Percentiles rank a stretch among this genome's conserved stretches.
These are phyloP conservation scores for Clitoria ternatea DNA, from an alignment of 306 rosid species.

Conservation along the genomic window DNA sequence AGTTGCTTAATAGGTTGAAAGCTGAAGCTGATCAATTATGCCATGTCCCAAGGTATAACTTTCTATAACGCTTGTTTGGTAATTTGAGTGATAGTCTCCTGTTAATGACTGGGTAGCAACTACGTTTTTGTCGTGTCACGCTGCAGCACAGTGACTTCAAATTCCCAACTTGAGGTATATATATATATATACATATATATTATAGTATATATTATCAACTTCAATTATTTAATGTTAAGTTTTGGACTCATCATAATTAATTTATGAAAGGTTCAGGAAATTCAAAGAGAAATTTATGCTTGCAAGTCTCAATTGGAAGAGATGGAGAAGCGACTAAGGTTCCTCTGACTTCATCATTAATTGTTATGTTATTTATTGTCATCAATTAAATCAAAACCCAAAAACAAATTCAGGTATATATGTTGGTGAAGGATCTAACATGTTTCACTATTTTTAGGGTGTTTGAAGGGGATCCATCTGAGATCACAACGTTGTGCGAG, in stretches of 20 bases:
- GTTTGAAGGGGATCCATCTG: slow-evolving; percentile 57
- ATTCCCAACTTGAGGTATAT: slow-evolving; percentile 53
- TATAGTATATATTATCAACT: background rate
- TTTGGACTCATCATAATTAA: background rate
- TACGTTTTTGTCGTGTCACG: background rate
- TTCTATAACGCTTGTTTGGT: background rate
- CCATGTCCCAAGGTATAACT: slow-evolving; percentile 43
- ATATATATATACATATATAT: no score
- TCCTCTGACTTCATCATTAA: background rate
- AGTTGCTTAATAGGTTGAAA: slow-evolving; percentile 35
- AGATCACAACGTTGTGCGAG: slow-evolving; percentile 45
- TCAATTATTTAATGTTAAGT: background rate
- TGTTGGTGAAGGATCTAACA: background rate
- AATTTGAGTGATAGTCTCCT: background rate
- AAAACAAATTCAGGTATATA: background rate
- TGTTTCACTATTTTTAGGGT: slow-evolving; percentile 33
- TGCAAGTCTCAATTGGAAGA: slow-evolving; percentile 46
- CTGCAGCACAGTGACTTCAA: slow-evolving; percentile 36
- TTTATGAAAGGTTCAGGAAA: slow-evolving; percentile 32
- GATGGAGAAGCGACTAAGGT: slow-evolving; percentile 51
- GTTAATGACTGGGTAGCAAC: background rate
- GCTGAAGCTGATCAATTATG: slow-evolving; percentile 32
- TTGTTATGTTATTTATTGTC: background rate
- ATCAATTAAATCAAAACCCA: background rate
- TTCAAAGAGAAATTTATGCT: slow-evolving; percentile 39